Base-by-base conservation (phyloP, 495 filamentous ascomycete genomes). In the Cetradonia linearis region DNA sequence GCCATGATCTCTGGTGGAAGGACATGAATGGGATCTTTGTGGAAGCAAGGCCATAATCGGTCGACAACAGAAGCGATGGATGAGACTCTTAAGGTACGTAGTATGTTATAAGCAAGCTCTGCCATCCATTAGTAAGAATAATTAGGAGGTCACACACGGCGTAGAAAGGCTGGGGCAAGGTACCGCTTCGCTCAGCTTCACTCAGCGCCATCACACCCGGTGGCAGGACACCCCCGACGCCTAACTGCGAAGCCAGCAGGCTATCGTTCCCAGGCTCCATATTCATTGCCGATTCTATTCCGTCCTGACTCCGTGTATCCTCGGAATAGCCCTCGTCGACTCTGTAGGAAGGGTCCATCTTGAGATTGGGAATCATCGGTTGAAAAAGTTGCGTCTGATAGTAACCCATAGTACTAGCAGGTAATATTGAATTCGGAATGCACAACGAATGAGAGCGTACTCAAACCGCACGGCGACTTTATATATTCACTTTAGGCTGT, bases 1-100 rank as follows among this genome's bases (percentile, higher is more conserved):
- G 90, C 84, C 54, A 87, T 91, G 59, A 97, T 82, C 69, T 98
- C 93, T 2, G 87, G 82, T 0, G 93, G 93, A 10, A 98, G 81
- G 66, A 87, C 83, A 60, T 82, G 72, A 34, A 95, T 81, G 49
- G 95, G 95, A 72, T 98, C 89, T 73, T 96, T 89, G 71, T 96
- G 90, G 28, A 95, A 84, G 7, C 88, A 81, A 9, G 86, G 87
- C 50, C 85, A 83, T 20, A 95, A 74, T 46, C 80, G 77, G 46
- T 87, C 84, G 28, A 93, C 88, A 25, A 96, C 82, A n/a, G 82
- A 78, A 18, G 85, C 83, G 55, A 95, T 83, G 14, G 83, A 80
- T 36, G 83, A 84, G 23, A 88, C 91, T 23, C 84, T 85, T 6
- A 96, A 77, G 52, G 85, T 83, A 61, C 82, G 81, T 38, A 95